phyloP scores from a whole-genome alignment of 768 basidiomycete genomes.

The Lactifluus hygrophoroides region DNA sequence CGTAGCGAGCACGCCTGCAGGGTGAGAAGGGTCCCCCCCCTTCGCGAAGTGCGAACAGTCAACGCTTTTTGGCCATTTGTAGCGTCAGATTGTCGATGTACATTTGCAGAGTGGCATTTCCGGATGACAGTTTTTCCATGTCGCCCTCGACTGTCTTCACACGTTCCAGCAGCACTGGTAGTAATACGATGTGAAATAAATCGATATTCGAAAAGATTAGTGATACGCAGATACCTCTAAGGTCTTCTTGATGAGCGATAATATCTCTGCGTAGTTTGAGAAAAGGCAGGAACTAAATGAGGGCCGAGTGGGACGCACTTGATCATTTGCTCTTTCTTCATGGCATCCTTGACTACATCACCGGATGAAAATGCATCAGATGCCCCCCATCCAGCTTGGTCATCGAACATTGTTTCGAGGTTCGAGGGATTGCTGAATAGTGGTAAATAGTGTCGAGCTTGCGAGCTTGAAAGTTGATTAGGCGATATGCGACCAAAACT shows the following conservation, averaged over 20 bases:
- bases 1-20: background rate
- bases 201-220: too few relatives aligned
- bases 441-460: background rate
- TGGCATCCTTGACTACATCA: conserved; percentile 67
- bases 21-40: background rate
- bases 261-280: conserved; percentile 49
- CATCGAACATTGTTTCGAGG: conserved; percentile 17
- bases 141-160: conserved; percentile 66
- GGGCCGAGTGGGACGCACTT: conserved; percentile 41
- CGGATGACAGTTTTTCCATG: conserved; percentile 70
- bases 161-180: conserved; percentile 54
- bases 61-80: conserved; percentile 77
- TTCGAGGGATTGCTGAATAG: too few relatives aligned
- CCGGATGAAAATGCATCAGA: conserved; percentile 34
- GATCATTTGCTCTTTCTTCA: conserved; percentile 68
- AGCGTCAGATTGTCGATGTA: conserved; percentile 85
- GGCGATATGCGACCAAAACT: background rate
- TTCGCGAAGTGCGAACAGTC: conserved; percentile 17
- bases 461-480: background rate
- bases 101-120: conserved; percentile 77
- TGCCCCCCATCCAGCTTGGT: conserved; percentile 15
- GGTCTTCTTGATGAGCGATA: conserved; percentile 62
- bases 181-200: background rate
- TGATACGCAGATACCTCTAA: conserved; percentile 44
- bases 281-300: background rate